A percentile compares a stretch with the other conserved stretches of the same genome.
Conservation (phyloP, 106 monocot species). For the Phalaenopsis aphrodite region DNA sequence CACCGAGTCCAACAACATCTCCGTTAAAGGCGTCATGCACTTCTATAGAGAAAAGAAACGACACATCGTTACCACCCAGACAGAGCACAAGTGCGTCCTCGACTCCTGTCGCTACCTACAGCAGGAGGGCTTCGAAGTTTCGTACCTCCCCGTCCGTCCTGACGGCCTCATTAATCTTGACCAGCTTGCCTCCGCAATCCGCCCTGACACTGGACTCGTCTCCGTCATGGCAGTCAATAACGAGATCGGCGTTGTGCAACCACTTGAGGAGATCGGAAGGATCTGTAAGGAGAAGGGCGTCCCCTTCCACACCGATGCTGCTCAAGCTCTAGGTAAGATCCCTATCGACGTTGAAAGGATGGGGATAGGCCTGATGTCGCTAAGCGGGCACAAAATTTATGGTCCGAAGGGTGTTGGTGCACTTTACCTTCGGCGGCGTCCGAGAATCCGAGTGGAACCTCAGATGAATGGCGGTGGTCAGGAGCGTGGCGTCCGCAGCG, state of each 20-base stretch:
- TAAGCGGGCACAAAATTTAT: slow-evolving; percentile 93
- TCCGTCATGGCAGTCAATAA: slow-evolving; percentile 98
- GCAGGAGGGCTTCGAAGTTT: slow-evolving; percentile 90
- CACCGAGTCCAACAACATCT: slow-evolving; percentile 97
- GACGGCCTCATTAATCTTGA: slow-evolving; percentile 81
- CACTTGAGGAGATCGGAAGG: slow-evolving; percentile 78
- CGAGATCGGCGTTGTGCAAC: slow-evolving; percentile 96
- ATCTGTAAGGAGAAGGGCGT: slow-evolving; percentile 72
- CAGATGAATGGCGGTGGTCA: slow-evolving; percentile 99
- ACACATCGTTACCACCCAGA: slow-evolving; percentile 92
- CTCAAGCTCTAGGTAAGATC: slow-evolving; percentile 90
- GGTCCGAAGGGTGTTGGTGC: slow-evolving; percentile 96
- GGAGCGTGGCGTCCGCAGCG: slow-evolving; percentile 92
- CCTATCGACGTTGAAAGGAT: slow-evolving; percentile 79
- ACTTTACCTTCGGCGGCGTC: slow-evolving; percentile 72
- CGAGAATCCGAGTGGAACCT: slow-evolving; percentile 80
- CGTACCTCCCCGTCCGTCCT: slow-evolving; percentile 73
- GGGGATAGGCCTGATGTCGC: slow-evolving; percentile 89
- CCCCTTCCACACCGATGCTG: slow-evolving; percentile 86
- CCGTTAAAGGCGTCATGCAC: slow-evolving; percentile 82
- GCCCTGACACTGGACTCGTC: slow-evolving; percentile 86
- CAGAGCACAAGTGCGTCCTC: slow-evolving; percentile 99
- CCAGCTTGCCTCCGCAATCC: slow-evolving; percentile 45
- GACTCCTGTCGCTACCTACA: slow-evolving; percentile 95
- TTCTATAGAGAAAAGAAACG: slow-evolving; percentile 71